Evolutionary conservation across 768 basidiomycete species (phyloP), one percentile per base, ranked within the genome.

Genomic region (Leccinum rimulosum): DNA sequence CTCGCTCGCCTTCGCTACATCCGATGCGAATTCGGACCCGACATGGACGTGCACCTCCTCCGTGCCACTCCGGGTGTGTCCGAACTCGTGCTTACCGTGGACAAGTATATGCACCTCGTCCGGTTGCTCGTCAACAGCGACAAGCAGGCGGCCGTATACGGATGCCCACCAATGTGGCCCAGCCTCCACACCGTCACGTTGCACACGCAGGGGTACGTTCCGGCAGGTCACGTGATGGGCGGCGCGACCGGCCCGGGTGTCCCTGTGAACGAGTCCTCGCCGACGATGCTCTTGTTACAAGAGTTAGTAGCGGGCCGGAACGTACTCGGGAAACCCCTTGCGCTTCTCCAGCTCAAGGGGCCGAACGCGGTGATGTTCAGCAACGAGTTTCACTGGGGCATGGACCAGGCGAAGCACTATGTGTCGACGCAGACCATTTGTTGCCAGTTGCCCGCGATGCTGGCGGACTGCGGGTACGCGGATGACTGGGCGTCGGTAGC

Each of bases 91-190:
- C 53, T 73, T 12, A 70, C 68, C 50, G 69, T 73, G 31, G 69
- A 71, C 53, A 67, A 64, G 52, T 52, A 72, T 43, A 66, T 73
- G 60, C 71, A 65, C 17, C 64, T 73, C 43, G 30, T 73, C 0
- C 68, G 73, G 50, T 55, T 73, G 55, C 73, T 73, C 25, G 64
- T 73, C 52, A 73, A 73, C 9, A 73, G 73, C 38, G 73, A 74
- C 54, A 73, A 74, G 50, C 72, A 73, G 28, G 73, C 73, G 15
- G 59, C 59, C 10, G 69, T 73, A 53, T 59, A 64, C 9, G 69
- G 66, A 0, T 69, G 67, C 19, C 50, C 65, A 14, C 69, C 72
- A 1, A 69, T 74, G 71, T 73, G 72, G 72, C 59, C 68, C 0
- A 52, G 36, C n/a, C 43, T 73, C 50, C 66, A 58, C 25, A 65